Percentiles rank a stretch among this genome's conserved stretches.
Conservation (phyloP, 805 yeast species). For the Pachysolen tannophilus region DNA sequence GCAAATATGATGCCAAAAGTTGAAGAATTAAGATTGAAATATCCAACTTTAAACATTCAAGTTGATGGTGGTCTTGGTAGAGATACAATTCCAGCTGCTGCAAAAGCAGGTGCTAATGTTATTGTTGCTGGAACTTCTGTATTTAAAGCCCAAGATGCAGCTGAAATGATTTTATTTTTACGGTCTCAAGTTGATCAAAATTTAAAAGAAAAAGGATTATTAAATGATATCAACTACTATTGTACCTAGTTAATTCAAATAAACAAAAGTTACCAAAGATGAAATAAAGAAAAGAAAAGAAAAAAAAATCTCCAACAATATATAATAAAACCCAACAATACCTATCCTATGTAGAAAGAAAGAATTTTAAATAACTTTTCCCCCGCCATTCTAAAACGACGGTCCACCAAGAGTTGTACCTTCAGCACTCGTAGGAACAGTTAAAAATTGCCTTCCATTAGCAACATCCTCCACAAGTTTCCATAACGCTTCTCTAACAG, state of each 20-base stretch:
- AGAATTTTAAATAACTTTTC: too few species aligned
- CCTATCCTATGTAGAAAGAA: background rate
- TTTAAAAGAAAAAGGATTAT: conserved; percentile 10
- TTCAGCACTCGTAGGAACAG: conserved; percentile 40
- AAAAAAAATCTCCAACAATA: too few species aligned
- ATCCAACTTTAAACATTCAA: conserved; percentile 79
- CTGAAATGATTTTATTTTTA: conserved; percentile 61
- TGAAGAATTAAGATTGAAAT: conserved; percentile 58
- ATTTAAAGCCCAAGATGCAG: conserved; percentile 77
- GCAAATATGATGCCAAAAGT: conserved; percentile 95
- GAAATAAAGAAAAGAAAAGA: background rate
- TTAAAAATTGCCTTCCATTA: conserved; percentile 30
- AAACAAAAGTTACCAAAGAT: background rate
- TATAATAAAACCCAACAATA: background rate
- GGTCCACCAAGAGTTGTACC: conserved; percentile 81
- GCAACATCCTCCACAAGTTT: conserved; percentile 56
- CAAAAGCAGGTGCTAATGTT: conserved; percentile 96
- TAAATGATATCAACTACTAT: conserved; percentile 10
- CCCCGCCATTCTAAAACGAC: background rate
- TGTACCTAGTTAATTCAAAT: background rate
- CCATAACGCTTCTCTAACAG: conserved; percentile 64
- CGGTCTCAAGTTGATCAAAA: conserved; percentile 47
- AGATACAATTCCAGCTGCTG: conserved; percentile 78
- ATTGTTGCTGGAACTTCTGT: conserved; percentile 97
- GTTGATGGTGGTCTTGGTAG: conserved; percentile 96